Percentiles rank a stretch among this genome's conserved stretches.
Conservation (phyloP, 202 grass and related monocot genomes). For the Bolboschoenoplectus hybrid region DNA sequence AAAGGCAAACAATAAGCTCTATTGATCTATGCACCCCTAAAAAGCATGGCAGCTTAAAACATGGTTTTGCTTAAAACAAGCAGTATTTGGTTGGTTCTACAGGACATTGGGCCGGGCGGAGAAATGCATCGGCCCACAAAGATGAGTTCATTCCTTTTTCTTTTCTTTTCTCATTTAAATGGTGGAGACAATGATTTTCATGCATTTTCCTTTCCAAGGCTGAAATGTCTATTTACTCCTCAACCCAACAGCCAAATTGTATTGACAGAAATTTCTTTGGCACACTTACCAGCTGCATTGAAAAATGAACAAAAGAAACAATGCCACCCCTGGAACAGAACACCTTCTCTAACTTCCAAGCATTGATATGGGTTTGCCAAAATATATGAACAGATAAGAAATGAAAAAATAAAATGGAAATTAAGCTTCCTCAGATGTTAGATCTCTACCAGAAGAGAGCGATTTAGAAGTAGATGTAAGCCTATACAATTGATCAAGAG, state of each 20-base stretch:
- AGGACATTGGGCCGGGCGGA: neutral
- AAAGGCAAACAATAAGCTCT: too few relatives aligned
- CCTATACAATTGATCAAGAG: slow-evolving; percentile 53
- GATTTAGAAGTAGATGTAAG: slow-evolving; percentile 19
- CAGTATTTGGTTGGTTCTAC: neutral
- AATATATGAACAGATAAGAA: slow-evolving; percentile 7
- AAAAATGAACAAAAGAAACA: neutral
- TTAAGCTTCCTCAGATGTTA: slow-evolving; percentile 17
- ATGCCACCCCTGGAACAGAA: neutral
- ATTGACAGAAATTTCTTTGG: neutral
- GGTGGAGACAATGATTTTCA: neutral
- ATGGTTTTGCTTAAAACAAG: neutral
- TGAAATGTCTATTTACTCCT: neutral
- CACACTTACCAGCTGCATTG: neutral
- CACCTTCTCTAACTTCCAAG: neutral
- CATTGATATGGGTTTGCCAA: neutral
- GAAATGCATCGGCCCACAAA: neutral
- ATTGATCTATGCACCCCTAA: too few relatives aligned
- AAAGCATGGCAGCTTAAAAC: neutral
- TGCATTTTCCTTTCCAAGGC: neutral
- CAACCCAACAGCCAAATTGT: neutral
- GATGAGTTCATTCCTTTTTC: neutral
- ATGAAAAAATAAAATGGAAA: neutral
- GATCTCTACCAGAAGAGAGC: slow-evolving; percentile 20
- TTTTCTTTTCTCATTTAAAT: neutral